Base-by-base conservation (phyloP, 768 basidiomycete species). In the Pleurotus sapidus region DNA sequence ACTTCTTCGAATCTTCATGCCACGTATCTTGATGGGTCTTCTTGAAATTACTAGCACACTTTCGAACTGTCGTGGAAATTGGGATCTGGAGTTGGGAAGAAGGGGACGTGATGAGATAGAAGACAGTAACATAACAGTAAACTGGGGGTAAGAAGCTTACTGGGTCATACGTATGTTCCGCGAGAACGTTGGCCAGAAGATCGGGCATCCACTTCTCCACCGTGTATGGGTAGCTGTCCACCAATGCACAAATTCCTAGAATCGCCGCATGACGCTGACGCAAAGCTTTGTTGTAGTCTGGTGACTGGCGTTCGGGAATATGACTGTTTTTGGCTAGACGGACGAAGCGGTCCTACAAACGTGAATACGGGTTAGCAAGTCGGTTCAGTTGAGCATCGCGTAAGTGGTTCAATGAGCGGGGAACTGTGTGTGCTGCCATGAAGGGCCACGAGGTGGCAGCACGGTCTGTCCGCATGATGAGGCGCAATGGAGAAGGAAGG, bases 151-250 rank as follows among this genome's bases (percentile, higher is more conserved):
- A 43, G 20, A 3, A 2, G 65, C 80, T 58, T 60, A 88, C 87
- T 11, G 94, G 95, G 66, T 95, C 92, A 59, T 94, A 91, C 1
- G 89, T 87, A 68, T 93, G 89, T 63, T 91, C 88, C 8, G 86
- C 87, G 56, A 95, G 76, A 17, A 91, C 81, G 59, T 82, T 86
- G 39, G 90, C 88, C 60, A 95, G 73, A 45, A 97, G 79, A 47
- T 87, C 84, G 0, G 95, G 92, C 83, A 96, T 87, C 89, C 95
- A 98, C 60, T 87, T 85, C 65, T 96, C 96, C 12, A 98, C 89
- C 1, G 94, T 95, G 72, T 97, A 97, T 0, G 96, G 96, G 68
- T 91, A 96, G 57, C 94, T 95, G 64, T 95, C 92, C 34, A 98
- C 84, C 30, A 98, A 76, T 4, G 96, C 93, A 61, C 92, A 93